Conservation (phyloP, 257 asterid genomes). For the Penstemon barbatus region DNA sequence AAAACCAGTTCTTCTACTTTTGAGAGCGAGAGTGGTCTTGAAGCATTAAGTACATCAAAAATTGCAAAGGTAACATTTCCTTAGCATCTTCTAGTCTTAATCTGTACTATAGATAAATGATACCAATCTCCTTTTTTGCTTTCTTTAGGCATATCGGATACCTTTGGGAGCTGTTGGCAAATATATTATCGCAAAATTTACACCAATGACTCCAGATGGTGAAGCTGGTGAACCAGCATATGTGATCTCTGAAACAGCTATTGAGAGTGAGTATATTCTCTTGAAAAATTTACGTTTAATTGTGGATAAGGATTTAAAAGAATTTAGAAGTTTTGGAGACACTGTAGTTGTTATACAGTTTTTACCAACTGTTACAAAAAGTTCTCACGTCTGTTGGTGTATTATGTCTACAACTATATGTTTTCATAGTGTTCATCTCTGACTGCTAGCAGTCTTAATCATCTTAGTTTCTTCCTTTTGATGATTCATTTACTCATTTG, state of each 20-base stretch:
- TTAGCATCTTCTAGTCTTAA: conserved; percentile 22
- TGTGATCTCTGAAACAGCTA: conserved; percentile 66
- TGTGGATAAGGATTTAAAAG: conserved; percentile 16
- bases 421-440: neutral
- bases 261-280: conserved; percentile 63
- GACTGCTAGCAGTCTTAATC: neutral
- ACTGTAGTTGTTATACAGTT: neutral
- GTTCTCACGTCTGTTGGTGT: neutral
- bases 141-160: conserved; percentile 76
- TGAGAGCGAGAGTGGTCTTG: conserved; percentile 73
- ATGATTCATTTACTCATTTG: no score
- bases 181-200: conserved; percentile 76
- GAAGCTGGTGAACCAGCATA: conserved; percentile 95
- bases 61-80: conserved; percentile 70
- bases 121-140: conserved; percentile 25
- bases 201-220: conserved; percentile 98
- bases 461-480: no score
- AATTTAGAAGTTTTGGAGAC: conserved; percentile 13
- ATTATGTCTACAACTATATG: neutral
- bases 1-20: conserved; percentile 66
- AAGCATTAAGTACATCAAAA: conserved; percentile 83
- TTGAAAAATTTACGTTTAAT: conserved; percentile 11
- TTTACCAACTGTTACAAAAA: neutral
- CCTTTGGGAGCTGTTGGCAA: conserved; percentile 96
- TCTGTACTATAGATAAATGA: conserved; percentile 16